Evolutionary conservation across 495 filamentous ascomycete genomes (phyloP).

Genomic region (Podospora sp.): DNA sequence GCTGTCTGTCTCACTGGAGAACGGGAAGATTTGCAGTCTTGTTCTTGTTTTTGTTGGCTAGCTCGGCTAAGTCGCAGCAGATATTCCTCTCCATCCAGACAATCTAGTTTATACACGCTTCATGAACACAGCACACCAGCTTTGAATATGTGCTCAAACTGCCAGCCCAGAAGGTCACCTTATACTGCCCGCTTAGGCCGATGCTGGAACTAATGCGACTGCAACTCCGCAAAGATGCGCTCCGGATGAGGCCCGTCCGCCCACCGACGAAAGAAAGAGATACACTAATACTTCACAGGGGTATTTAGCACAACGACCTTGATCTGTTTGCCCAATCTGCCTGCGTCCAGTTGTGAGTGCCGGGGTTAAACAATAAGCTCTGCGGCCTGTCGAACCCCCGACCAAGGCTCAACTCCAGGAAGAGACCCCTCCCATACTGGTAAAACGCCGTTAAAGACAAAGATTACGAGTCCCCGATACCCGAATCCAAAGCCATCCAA

Average conservation of each 20-base stretch:
- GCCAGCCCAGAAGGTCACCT: slow-evolving; percentile 3
- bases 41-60: background rate
- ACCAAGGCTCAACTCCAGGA: background rate
- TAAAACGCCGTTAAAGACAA: slow-evolving; percentile 5
- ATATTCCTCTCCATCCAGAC: slow-evolving; percentile 7
- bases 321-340: slow-evolving; percentile 1
- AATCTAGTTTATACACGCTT: slow-evolving; percentile 23
- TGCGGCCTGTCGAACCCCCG: background rate
- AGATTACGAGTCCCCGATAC: slow-evolving; percentile 6
- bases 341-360: slow-evolving; percentile 12
- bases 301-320: slow-evolving; percentile 22
- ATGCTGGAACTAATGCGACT: background rate
- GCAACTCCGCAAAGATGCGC: background rate
- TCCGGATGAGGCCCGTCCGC: background rate
- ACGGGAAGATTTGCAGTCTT: background rate
- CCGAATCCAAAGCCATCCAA: slow-evolving; percentile 12
- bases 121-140: slow-evolving; percentile 6
- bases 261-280: slow-evolving; percentile 16
- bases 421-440: slow-evolving; percentile 4
- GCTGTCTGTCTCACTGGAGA: background rate
- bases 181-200: background rate
- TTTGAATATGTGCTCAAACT: background rate
- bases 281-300: slow-evolving; percentile 21
- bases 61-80: background rate
- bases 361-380: slow-evolving; percentile 11